Evolutionary conservation across 495 filamentous ascomycete species (phyloP), one percentile per base, ranked within the genome.

Genomic region (Hyaloscypha finlandica): DNA sequence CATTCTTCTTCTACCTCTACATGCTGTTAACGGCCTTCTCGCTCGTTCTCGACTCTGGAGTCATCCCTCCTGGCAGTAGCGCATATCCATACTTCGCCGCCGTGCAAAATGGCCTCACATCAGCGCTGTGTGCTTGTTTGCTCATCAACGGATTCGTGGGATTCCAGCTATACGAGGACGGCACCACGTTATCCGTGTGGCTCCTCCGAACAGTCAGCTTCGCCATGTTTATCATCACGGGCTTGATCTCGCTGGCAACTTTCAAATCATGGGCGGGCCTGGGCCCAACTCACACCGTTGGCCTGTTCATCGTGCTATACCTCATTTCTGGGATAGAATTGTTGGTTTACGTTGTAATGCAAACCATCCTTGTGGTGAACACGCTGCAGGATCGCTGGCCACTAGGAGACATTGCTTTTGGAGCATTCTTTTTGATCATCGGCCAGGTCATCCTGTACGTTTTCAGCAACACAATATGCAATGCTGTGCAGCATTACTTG

Each of bases 111-210:
- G 95, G 96, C n/a, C 83, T 99, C 65, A 81, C 88, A n/a, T 97
- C 93, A 20, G 93, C 95, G 12, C 81, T 95, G 22, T 91, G 92
- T 75, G 94, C 91, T 11, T 96, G 90, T 77, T 83, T 99, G 51
- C 80, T 98, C 64, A 91, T 99, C 82, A 98, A 98, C 76, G 95
- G 96, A 33, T 99, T 99, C 75, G 94, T 99, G 51, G 95, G 95
- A 42, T 99, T 98, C 80, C 96, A 98, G 79, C 85, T 99, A 6
- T 99, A 98, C 77, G 95, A 99, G 77, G 95, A 99, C 76, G 95
- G 95, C n/a, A 99, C 95, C 2, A 89, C 89, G 8, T 83, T 97
- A 42, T 97, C 94, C 0, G 88, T 99, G 33, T 99, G 94, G 95
- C 86, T 97, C 64, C 82, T 99, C 59, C 89, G 96, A 35, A 72